phyloP scores from a whole-genome alignment of 2,329 filamentous ascomycete species.

The Fusarium graminum region DNA sequence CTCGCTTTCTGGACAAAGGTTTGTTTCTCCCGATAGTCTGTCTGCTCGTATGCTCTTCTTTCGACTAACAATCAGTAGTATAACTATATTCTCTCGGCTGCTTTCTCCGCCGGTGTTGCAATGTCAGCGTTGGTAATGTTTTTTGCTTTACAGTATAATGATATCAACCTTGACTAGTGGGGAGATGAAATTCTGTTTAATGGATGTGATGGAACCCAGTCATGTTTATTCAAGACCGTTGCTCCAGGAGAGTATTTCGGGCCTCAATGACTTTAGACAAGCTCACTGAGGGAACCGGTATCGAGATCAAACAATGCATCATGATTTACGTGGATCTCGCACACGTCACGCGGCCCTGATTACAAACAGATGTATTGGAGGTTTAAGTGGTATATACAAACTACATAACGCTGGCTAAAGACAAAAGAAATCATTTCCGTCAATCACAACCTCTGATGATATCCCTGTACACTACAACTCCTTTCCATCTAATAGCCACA shows the following conservation, averaged over 20 bases:
- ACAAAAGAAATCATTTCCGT: background rate
- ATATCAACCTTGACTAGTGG: slow-evolving; percentile 60
- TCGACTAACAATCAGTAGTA: slow-evolving; percentile 53
- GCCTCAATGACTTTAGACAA: slow-evolving; percentile 24
- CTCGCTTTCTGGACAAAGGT: slow-evolving; percentile 64
- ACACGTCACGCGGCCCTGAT: no score
- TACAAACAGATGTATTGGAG: slow-evolving; percentile 2
- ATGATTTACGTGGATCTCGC: no score
- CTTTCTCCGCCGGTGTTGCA: slow-evolving; percentile 60
- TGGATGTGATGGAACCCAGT: slow-evolving; percentile 48
- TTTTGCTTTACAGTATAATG: slow-evolving; percentile 60
- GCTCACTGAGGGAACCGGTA: background rate
- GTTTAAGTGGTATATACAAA: slow-evolving; percentile 20
- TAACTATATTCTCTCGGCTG: slow-evolving; percentile 63
- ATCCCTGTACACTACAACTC: background rate
- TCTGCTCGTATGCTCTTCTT: slow-evolving; percentile 16
- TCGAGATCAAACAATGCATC: background rate
- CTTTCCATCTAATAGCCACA: slow-evolving; percentile 25
- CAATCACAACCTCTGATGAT: background rate
- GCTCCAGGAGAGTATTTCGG: slow-evolving; percentile 52
- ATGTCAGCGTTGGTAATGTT: slow-evolving; percentile 62
- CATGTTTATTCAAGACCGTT: slow-evolving; percentile 44
- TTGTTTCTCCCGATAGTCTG: background rate
- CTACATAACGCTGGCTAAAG: slow-evolving; percentile 14
- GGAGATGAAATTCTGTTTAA: slow-evolving; percentile 53